Evolutionary conservation across 176 grass and related monocot genomes (phyloP), one percentile per base, ranked within the genome.

Genomic region (Zea luxurians): DNA sequence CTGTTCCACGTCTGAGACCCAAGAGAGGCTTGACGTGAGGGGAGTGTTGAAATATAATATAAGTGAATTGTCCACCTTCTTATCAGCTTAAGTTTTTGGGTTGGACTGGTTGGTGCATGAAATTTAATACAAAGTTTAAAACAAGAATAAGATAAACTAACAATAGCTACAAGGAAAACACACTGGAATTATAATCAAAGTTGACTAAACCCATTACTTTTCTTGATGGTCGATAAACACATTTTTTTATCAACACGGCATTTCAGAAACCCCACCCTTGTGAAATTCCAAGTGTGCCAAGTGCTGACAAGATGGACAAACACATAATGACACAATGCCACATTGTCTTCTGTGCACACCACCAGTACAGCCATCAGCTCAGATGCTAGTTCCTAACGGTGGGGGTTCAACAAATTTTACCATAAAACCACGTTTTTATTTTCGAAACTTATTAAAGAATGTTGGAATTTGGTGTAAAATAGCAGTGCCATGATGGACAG

Each of bases 401-500:
- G 4, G 34, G 35, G 49, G 8, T n/a, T 73, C 34, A 13, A 8
- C 67, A 72, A 74, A 42, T 55, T 42, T 43, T 57, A 58, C 5
- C 37, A 43, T n/a, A 38, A 73, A 72, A 53, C 5, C 20, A 15
- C 2, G 2, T 13, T 48, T 70, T 42, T 44, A 4, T 16, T 11
- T 53, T 18, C 49, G 20, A 18, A 18, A 42, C 2, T 40, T 20
- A 20, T 55, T 18, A 11, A 40, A 53, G 17, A 42, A 74, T 74
- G n/a, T 20, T 35, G 13, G 41, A 65, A 65, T 18, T 13, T 54
- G 16, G 44, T 13, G 37, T 40, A 70, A 88, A 85, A 6, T 61
- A 74, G 80, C 37, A 73, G 68, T 77, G 42, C 70, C 49, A 65
- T 82, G 68, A 78, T 66, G 41, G 21, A 48, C 3, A 89, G 58